phyloP scores from a whole-genome alignment of 1,139 yeast species.

The Lizanozyma gosingica region DNA sequence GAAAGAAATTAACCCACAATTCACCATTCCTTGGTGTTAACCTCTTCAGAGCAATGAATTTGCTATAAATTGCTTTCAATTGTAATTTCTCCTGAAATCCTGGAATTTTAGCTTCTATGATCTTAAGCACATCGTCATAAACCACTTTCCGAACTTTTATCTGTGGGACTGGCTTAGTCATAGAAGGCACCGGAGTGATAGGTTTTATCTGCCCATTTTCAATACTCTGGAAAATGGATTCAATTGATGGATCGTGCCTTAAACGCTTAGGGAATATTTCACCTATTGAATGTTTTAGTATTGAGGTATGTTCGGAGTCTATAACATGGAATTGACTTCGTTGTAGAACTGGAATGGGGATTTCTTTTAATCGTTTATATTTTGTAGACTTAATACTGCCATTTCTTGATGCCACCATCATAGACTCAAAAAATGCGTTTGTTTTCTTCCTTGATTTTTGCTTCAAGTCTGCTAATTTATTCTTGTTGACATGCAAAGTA shows the following conservation, averaged over 20 bases:
- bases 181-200: not conserved
- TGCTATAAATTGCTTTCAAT: not conserved
- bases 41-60: not conserved
- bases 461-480: constrained; percentile 7
- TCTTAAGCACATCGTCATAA: not conserved
- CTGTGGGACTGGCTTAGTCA: not conserved
- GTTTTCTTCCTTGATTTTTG: not conserved
- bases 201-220: not conserved
- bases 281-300: not conserved
- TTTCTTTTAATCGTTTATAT: constrained; percentile 15
- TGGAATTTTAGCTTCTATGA: not conserved
- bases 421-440: constrained; percentile 11
- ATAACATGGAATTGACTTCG: constrained; percentile 15
- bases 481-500: constrained; percentile 5
- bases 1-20: not conserved
- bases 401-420: constrained; percentile 19
- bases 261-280: not conserved
- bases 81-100: not conserved
- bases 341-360: constrained; percentile 14
- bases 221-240: too few species aligned
- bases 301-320: not conserved
- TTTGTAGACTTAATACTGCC: constrained; percentile 13
- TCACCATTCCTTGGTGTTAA: not conserved
- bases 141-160: not conserved
- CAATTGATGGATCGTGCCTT: not conserved